Base-by-base conservation (phyloP, 306 rosid species). In the Calophaca sinica region DNA sequence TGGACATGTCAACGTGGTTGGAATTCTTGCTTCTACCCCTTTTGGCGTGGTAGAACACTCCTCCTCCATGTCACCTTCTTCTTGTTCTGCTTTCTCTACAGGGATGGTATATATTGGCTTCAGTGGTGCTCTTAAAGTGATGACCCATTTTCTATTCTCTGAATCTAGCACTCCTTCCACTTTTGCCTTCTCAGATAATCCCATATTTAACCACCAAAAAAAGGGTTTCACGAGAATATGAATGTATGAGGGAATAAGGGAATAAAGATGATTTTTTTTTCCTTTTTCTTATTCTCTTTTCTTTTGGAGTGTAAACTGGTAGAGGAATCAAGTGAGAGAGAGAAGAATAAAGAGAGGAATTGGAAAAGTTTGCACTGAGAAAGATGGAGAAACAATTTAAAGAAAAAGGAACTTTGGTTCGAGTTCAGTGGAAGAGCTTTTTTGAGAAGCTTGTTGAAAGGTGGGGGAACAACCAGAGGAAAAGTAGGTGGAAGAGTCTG, bases 11-110 rank as follows among this genome's bases (percentile, higher is more conserved):
- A 88, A 64, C 62, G 64, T 20, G 49, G 82, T 10, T 20, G 87
- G 90, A 45, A 94, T 84, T 54, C 87, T 86, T 4, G 93, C 60
- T 39, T 86, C 96, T 61, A 78, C 91, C 6, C 87, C 89, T 6
- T 87, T 91, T 5, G 98, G 97, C n/a, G 98, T 94, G 2, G 93
- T 84, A 26, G 80, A 66, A 66, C 75, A 81, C 75, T 83, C 88
- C 31, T 77, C 90, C 4, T 70, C 87, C 28, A 63, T 52, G 7
- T 65, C 79, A 5, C 2, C 3, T 6, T 53, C 84, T 53, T 52
- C 77, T 69, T 28, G 28, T 1, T 62, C 62, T 4, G 29, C 61
- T 73, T 82, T 67, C 71, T 78, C 81, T 9, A 39, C 68, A 2
- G 90, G 74, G 7, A 67, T 69, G 6, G 93, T 87, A 35, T 70